Base-by-base conservation (phyloP, 768 basidiomycete species). In the Tricholomella constricta region DNA sequence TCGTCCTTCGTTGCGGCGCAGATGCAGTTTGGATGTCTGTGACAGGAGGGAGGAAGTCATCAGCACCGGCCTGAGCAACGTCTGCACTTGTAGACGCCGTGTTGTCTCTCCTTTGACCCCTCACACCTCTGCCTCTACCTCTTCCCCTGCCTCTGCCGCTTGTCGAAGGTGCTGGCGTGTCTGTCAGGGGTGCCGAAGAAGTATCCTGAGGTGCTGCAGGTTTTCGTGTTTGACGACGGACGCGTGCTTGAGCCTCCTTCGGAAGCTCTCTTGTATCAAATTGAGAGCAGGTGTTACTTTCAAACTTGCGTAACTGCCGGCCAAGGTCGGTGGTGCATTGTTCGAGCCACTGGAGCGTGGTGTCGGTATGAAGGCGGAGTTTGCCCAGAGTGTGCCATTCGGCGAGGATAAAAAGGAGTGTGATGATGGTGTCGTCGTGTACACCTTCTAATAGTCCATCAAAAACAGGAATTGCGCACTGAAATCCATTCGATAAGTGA, bases 311-410 rank as follows among this genome's bases (percentile, higher is more conserved):
- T 4, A 54, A 29, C 14, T 19, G 32, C 7, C 45, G 19, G 5
- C 57, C 57, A 11, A 59, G 52, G 8, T 44, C 46, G 4, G 32
- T 26, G 0, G 60, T 62, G 15, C 12, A 34, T 10, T 36, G 20
- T 15, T 49, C 29, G 4, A 56, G 42, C 19, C 23, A 9, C 3
- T 48, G 9, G 14, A 55, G 10, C 32, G 59, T 6, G 12, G 0
- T 20, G 1, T 62, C 54, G 0, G 62, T 61, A 34, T 65, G 64
- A 20, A 64, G 44, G 1, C 55, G 58, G 4, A 69, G 47, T 51
- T 70, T 70, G 0, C 52, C 62, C 6, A 62, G 32, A 1, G 54
- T 49, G 41, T 68, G 66, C 69, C 69, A 70, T 29, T 49, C 44
- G 1, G 53, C 51, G 2, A 63, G 46, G 2, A 19, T 23, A 29